A percentile compares a stretch with the other conserved stretches of the same genome.
Conservation (phyloP, 73 alveolate species). For the Tetrahymena thermophila region DNA sequence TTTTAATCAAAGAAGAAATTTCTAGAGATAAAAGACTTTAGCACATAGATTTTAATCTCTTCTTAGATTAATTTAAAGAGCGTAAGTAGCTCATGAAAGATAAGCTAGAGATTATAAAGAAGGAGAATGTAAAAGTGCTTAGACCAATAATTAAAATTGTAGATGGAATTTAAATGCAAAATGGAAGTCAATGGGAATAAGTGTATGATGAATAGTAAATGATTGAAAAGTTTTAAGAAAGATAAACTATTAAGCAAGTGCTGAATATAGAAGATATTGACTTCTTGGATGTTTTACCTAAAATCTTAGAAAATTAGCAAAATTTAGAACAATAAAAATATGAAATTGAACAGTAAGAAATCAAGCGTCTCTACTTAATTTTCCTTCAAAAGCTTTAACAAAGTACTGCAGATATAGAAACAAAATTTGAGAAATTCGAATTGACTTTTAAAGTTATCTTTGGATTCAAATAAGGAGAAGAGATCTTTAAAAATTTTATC, state of each 20-base stretch:
- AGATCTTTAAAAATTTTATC: not conserved
- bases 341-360: not conserved
- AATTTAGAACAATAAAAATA: not conserved
- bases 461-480: not conserved
- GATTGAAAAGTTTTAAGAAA: not conserved
- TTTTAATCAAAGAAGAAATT: not conserved
- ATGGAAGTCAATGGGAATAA: not conserved
- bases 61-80: not conserved
- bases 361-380: not conserved
- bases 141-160: not conserved
- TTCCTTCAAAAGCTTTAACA: not conserved
- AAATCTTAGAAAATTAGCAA: not conserved
- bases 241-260: not conserved
- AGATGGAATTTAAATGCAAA: not conserved
- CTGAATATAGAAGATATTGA: not conserved
- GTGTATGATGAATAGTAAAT: not conserved
- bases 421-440: not conserved
- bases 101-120: not conserved
- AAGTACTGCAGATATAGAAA: not conserved
- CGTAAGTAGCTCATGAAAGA: not conserved
- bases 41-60: not conserved
- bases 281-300: not conserved
- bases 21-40: not conserved
- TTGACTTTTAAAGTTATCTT: not conserved
- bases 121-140: not conserved